These are phyloP conservation scores for Amanita subjunquillea DNA, from an alignment of 768 basidiomycete genomes.

Conservation along the genomic window DNA sequence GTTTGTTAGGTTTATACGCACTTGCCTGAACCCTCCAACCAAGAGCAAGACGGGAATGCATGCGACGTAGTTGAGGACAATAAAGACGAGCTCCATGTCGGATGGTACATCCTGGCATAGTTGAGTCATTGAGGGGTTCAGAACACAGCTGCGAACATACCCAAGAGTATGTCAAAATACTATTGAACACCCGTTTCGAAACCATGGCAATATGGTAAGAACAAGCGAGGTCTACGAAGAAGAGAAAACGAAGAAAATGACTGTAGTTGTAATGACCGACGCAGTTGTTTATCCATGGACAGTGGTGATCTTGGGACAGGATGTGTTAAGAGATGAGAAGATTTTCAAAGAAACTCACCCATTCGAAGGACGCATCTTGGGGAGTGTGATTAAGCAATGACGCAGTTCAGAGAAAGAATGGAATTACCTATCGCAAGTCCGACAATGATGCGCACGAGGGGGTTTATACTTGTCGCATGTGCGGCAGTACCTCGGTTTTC, in stretches of 20 bases:
- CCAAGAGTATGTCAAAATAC: slow-evolving; percentile 37
- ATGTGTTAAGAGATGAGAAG: slow-evolving; percentile 3
- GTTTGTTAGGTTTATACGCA: not conserved
- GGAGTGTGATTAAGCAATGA: slow-evolving; percentile 5
- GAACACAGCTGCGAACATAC: slow-evolving; percentile 22
- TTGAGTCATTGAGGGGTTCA: not conserved
- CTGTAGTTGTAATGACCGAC: slow-evolving; percentile 90
- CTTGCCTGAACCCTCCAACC: slow-evolving; percentile 86
- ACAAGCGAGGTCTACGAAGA: slow-evolving; percentile 88
- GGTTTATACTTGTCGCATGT: slow-evolving; percentile 82
- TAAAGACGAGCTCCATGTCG: slow-evolving; percentile 62
- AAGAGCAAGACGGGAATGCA: slow-evolving; percentile 79
- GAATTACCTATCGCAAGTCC: slow-evolving; percentile 69
- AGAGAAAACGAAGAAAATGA: slow-evolving; percentile 83
- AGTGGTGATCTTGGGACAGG: slow-evolving; percentile 62
- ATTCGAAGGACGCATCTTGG: slow-evolving; percentile 78
- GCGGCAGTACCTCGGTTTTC: slow-evolving; percentile 76
- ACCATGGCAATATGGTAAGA: slow-evolving; percentile 84
- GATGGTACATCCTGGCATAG: slow-evolving; percentile 54
- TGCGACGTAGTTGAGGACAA: slow-evolving; percentile 79
- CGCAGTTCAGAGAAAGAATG: not conserved
- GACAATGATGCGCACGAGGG: slow-evolving; percentile 88
- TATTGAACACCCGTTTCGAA: slow-evolving; percentile 45
- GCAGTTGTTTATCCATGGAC: slow-evolving; percentile 92
- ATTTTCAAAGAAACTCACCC: slow-evolving; percentile 38